These are phyloP conservation scores for Macadamia integrifolia DNA, from an alignment of 164 flowering plant genomes.

Conservation along the genomic window DNA sequence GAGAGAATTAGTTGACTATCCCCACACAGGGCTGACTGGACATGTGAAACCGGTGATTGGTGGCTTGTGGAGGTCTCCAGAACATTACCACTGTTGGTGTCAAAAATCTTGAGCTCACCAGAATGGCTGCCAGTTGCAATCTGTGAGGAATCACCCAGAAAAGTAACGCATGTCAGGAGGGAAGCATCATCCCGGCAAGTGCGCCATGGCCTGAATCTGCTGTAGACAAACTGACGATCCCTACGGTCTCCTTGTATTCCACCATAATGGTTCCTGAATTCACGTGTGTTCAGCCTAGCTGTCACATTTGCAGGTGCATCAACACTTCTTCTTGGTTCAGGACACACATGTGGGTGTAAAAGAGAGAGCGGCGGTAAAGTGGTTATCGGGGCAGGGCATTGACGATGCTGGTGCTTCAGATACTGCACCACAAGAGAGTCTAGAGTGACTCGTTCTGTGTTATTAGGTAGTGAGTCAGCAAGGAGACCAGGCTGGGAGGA, in stretches of 20 bases:
- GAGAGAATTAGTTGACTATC: conserved; percentile 73
- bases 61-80: conserved; percentile 71
- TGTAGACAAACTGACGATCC: conserved; percentile 90
- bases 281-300: conserved; percentile 72
- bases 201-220: conserved; percentile 93
- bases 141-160: conserved; percentile 67
- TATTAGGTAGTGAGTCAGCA: conserved; percentile 46
- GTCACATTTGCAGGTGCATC: conserved; percentile 93
- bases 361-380: conserved; percentile 98
- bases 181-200: conserved; percentile 84
- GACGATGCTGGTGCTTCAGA: conserved; percentile 95
- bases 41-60: conserved; percentile 60
- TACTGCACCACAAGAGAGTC: conserved; percentile 92
- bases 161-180: conserved; percentile 75
- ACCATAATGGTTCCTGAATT: conserved; percentile 58
- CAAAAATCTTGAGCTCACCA: conserved; percentile 86
- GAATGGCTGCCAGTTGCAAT: conserved; percentile 73
- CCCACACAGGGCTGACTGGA: conserved; percentile 55
- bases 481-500: conserved; percentile 35
- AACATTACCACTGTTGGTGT: conserved; percentile 53
- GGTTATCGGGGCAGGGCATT: conserved; percentile 94
- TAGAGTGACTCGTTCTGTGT: conserved; percentile 65
- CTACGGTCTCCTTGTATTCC: conserved; percentile 70
- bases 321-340: conserved; percentile 77
- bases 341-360: conserved; percentile 87